Percentiles rank a stretch among this genome's conserved stretches.
Conservation (phyloP, 805 yeast species). For the Kodamaea leandrae region DNA sequence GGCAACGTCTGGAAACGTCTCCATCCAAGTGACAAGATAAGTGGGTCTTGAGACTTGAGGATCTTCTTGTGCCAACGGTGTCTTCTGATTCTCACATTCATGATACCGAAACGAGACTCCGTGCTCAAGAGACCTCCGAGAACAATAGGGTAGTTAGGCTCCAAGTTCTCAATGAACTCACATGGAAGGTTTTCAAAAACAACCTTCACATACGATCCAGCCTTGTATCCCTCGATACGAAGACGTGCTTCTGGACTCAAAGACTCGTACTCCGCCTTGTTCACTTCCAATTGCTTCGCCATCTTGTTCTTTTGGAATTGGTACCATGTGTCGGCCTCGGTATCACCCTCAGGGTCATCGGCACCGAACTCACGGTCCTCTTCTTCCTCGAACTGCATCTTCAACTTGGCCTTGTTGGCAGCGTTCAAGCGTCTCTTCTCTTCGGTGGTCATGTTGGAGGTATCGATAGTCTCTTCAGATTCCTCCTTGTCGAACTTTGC, state of each 20-base stretch:
- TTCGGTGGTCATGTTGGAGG: constrained; percentile 53
- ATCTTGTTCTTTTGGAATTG: constrained; percentile 95
- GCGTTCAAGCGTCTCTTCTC: constrained; percentile 81
- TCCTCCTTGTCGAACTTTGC: constrained; percentile 38
- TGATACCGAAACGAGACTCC: constrained; percentile 88
- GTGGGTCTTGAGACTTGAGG: constrained; percentile 91
- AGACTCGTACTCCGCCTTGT: constrained; percentile 70
- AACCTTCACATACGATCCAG: constrained; percentile 91
- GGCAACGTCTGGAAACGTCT: constrained; percentile 97
- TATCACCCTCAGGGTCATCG: constrained; percentile 69
- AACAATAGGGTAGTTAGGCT: constrained; percentile 80
- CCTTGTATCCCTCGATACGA: constrained; percentile 84
- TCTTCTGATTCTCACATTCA: constrained; percentile 91
- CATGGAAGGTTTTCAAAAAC: constrained; percentile 82
- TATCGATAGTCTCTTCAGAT: constrained; percentile 41
- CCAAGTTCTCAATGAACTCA: constrained; percentile 84
- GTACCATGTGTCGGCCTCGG: constrained; percentile 93
- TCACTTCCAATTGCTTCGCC: constrained; percentile 93
- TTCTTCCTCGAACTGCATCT: constrained; percentile 86
- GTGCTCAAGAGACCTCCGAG: constrained; percentile 89
- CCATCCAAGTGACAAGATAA: constrained; percentile 94
- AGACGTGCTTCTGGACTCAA: constrained; percentile 76
- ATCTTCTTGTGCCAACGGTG: constrained; percentile 99
- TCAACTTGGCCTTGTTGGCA: constrained; percentile 81
- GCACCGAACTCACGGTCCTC: constrained; percentile 64